A percentile compares a stretch with the other conserved stretches of the same genome.
Evolutionary conservation across 2,329 filamentous ascomycete species (phyloP).

Genomic region (Claviceps digitariae): DNA sequence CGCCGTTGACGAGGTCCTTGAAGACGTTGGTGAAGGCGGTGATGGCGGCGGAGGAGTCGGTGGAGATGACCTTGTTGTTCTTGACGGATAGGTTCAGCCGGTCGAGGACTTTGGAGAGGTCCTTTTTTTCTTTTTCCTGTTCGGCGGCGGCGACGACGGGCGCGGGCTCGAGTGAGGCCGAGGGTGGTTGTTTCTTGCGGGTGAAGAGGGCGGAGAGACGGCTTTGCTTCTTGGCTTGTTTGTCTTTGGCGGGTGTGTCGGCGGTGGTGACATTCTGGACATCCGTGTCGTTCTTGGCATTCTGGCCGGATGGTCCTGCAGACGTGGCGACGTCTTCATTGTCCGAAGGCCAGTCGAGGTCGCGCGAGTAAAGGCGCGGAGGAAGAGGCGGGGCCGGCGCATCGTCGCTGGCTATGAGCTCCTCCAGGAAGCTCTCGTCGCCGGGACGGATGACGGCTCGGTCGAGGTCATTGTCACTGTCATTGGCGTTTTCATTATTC

Average conservation of each 20-base stretch:
- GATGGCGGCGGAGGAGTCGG: conserved; percentile 70
- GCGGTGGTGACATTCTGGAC: conserved; percentile 4
- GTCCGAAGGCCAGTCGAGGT: conserved; percentile 32
- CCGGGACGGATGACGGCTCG: conserved; percentile 37
- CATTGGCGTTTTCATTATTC: conserved; percentile 5
- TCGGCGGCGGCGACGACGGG: conserved; percentile 25
- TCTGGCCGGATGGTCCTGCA: conserved; percentile 16
- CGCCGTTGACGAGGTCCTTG: conserved; percentile 83
- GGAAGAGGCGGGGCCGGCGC: conserved; percentile 41
- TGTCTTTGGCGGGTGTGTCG: conserved; percentile 16
- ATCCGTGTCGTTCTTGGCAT: conserved; percentile 7
- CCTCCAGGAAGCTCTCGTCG: conserved; percentile 45
- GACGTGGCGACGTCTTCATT: conserved; percentile 12
- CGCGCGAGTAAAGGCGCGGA: conserved; percentile 35
- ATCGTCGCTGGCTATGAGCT: conserved; percentile 31
- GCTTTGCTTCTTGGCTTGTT: conserved; percentile 19
- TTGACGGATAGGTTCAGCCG: conserved; percentile 69
- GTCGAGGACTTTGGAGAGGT: conserved; percentile 68
- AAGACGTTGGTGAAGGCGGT: conserved; percentile 79
- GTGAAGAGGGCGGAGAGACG: conserved; percentile 23
- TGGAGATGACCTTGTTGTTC: conserved; percentile 77
- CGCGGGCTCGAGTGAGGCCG: conserved; percentile 10
- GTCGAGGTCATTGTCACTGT: conserved; percentile 6
- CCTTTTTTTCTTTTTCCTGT: conserved; percentile 45
- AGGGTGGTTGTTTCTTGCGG: conserved; percentile 29